Evolutionary conservation across 225 moss, liverwort and hornwort genomes (phyloP).

Genomic region (Physcomitrellopsis africana): DNA sequence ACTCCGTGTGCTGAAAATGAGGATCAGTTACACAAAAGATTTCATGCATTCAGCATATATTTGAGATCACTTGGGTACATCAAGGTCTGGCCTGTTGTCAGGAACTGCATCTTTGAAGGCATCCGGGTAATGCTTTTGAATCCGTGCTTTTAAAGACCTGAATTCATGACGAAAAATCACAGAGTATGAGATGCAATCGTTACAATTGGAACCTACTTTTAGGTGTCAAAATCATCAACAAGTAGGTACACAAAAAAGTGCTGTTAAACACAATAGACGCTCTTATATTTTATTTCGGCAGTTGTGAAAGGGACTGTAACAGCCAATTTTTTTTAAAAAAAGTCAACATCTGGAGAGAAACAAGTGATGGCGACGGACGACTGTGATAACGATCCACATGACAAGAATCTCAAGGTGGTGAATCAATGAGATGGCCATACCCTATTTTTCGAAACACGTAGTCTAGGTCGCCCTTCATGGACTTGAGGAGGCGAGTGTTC

Average conservation of each 20-base stretch:
- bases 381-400: no score
- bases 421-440: slow-evolving; percentile 32
- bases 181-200: slow-evolving; percentile 5
- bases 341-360: neutral
- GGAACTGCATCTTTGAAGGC: slow-evolving; percentile 72
- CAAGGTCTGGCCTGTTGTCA: slow-evolving; percentile 77
- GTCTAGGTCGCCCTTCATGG: slow-evolving; percentile 84
- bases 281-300: neutral
- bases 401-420: no score
- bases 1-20: neutral
- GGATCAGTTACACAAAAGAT: neutral
- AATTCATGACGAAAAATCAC: neutral
- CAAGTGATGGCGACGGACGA: neutral
- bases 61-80: slow-evolving; percentile 45
- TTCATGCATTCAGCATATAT: neutral
- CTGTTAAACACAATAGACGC: neutral
- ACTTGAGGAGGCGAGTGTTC: slow-evolving; percentile 76
- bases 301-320: no score
- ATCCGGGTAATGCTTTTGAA: slow-evolving; percentile 74
- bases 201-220: neutral
- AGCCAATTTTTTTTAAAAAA: no score
- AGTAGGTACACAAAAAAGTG: neutral
- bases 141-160: slow-evolving; percentile 76
- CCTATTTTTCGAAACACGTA: slow-evolving; percentile 83
- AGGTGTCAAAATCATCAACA: neutral